These are phyloP conservation scores for Beverwykella pulmonaria DNA, from an alignment of 495 filamentous ascomycete genomes.

Conservation along the genomic window DNA sequence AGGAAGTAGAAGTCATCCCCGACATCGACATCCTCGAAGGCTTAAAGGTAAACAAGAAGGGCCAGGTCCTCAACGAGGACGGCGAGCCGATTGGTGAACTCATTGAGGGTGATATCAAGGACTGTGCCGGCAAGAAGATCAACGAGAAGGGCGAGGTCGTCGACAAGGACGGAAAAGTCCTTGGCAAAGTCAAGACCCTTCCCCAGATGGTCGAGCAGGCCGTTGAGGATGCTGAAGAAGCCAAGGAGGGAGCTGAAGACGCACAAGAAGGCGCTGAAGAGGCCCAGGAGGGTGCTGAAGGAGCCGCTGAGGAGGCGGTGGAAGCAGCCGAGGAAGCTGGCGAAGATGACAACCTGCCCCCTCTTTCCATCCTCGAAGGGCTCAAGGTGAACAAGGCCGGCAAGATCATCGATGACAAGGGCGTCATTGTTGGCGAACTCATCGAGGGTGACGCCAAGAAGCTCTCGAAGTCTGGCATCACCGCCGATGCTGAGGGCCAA, in stretches of 20 bases:
- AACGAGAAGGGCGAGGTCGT: constrained; percentile 57
- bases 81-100: constrained; percentile 56
- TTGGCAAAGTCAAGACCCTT: constrained; percentile 46
- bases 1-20: constrained; percentile 38
- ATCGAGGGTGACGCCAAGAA: constrained; percentile 51
- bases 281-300: constrained; percentile 48
- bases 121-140: constrained; percentile 56
- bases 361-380: constrained; percentile 63
- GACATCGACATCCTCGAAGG: constrained; percentile 49
- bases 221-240: constrained; percentile 26
- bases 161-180: constrained; percentile 51
- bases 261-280: constrained; percentile 43
- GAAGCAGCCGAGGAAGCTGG: constrained; percentile 43
- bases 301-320: constrained; percentile 42
- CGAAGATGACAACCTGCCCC: constrained; percentile 50
- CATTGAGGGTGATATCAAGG: constrained; percentile 51
- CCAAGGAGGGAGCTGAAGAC: constrained; percentile 40
- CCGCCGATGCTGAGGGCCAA: constrained; percentile 46
- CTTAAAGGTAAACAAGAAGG: constrained; percentile 52
- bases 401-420: constrained; percentile 51
- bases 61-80: constrained; percentile 54
- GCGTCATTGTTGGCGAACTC: constrained; percentile 49
- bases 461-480: constrained; percentile 46
- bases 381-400: constrained; percentile 64
- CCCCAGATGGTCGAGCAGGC: constrained; percentile 35